Evolutionary conservation across 148 eudicot species (phyloP), one percentile per base, ranked within the genome.

Genomic region (Rhododendron kiyosumense): DNA sequence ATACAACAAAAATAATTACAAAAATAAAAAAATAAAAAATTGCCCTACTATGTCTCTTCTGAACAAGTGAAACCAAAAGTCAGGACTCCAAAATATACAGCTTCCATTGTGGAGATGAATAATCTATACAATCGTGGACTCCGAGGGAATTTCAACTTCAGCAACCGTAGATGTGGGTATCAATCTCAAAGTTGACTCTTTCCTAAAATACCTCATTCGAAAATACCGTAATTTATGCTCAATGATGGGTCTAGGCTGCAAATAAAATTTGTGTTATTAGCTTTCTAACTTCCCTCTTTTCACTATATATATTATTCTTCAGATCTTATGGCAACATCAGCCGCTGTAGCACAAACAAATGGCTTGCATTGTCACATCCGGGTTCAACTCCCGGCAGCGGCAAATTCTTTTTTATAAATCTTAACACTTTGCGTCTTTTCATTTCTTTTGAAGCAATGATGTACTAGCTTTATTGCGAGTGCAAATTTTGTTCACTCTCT

Each of bases 71-170:
- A 45, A 86, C 1, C 9, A 26, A 63, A 71, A 46, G 18, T 24
- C 43, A 43, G 22, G 61, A 63, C 26, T 46, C 11, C 15, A 48
- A 49, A n/a, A 34, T 24, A 52, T 43, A n/a, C 79, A 67, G 84
- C 81, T 61, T 79, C 3, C 61, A 76, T 38, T n/a, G n/a, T 9
- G 46, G n/a, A 51, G 41, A 80, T 8, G 43, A 73, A 69, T 49
- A 36, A 80, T 84, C 86, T 74, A 28, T 80, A 84, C 81, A 73
- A 28, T 54, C 30, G 81, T 59, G 81, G 36, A 15, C 67, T 49
- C 32, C 6, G 17, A 36, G 79, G 8, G 8, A 15, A 13, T 73
- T 63, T 84, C 28, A 74, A 49, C 85, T 84, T 84, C 80, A 34
- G 85, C 52, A n/a, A 30, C 81, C 32, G 6, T 78, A 77, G 20